A percentile compares a stretch with the other conserved stretches of the same genome.
Conservation (phyloP, 805 yeast species). For the Ogataea paraovalis region DNA sequence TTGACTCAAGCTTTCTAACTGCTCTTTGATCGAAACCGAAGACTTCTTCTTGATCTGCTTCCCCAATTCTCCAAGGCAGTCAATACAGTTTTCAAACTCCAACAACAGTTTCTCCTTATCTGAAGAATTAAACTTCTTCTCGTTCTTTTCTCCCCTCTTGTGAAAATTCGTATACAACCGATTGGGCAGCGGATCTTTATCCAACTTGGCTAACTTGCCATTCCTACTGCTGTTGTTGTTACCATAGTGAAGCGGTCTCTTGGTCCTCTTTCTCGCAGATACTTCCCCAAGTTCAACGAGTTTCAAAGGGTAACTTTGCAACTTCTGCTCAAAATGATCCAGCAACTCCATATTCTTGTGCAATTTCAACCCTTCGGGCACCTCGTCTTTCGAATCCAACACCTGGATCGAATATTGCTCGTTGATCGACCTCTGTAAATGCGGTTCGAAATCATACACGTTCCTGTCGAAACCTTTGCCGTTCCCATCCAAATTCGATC, state of each 20-base stretch:
- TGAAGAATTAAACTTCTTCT: constrained; percentile 50
- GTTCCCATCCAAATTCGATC: constrained; percentile 4
- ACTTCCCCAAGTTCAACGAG: constrained; percentile 15
- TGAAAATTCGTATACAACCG: constrained; percentile 44
- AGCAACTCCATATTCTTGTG: constrained; percentile 16
- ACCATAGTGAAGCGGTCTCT: background rate
- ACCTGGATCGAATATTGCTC: constrained; percentile 22
- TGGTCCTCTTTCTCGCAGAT: background rate
- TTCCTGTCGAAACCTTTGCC: constrained; percentile 13
- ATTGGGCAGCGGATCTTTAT: constrained; percentile 46
- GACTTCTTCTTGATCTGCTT: constrained; percentile 12
- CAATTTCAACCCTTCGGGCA: constrained; percentile 5
- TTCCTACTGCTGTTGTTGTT: background rate
- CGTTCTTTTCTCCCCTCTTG: constrained; percentile 59
- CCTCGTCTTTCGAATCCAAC: constrained; percentile 4
- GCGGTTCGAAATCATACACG: constrained; percentile 35
- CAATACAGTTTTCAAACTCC: constrained; percentile 54
- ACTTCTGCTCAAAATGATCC: constrained; percentile 7
- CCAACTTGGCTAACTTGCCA: background rate
- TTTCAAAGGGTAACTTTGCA: constrained; percentile 15
- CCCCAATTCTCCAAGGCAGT: constrained; percentile 38
- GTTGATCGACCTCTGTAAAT: constrained; percentile 21
- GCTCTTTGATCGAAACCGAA: constrained; percentile 2
- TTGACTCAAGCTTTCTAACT: background rate
- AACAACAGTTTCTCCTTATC: constrained; percentile 50